phyloP scores from a whole-genome alignment of 768 basidiomycete species.

The Hygrocybe punicea region DNA sequence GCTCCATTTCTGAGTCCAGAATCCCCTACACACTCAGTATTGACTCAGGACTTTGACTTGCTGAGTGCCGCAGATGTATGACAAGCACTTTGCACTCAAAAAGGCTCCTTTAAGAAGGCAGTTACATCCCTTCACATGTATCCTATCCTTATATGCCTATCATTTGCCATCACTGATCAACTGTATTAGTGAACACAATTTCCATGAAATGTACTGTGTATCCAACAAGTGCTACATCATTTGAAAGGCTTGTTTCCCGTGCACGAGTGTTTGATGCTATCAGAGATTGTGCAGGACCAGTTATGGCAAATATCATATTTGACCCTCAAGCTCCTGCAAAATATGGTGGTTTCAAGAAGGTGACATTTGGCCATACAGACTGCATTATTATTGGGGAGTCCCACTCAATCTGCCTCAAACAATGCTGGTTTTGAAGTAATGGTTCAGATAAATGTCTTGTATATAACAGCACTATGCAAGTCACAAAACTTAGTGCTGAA shows the following conservation, averaged over 20 bases:
- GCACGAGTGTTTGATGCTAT: not conserved
- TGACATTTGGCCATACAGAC: slow-evolving; percentile 3
- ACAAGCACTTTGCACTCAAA: not conserved
- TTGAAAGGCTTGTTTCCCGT: not conserved
- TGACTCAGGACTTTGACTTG: too few species aligned
- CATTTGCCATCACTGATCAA: too few species aligned
- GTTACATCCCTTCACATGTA: not conserved
- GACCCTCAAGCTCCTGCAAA: not conserved
- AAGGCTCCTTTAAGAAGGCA: not conserved
- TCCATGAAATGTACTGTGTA: not conserved
- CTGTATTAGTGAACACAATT: not conserved
- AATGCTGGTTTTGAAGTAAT: slow-evolving; percentile 10
- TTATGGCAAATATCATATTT: not conserved
- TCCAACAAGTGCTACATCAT: not conserved
- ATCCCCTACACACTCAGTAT: too few species aligned
- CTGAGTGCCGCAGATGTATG: too few species aligned
- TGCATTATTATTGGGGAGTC: not conserved
- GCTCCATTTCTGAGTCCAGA: too few species aligned
- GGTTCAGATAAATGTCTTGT: slow-evolving; percentile 3
- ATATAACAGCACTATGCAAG: slow-evolving; percentile 14
- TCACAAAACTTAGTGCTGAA: too few species aligned
- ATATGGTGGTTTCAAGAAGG: slow-evolving; percentile 4
- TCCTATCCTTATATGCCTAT: not conserved
- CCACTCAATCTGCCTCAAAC: slow-evolving; percentile 11
- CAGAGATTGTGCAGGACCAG: not conserved